These are phyloP conservation scores for Corrigiola litoralis DNA, from an alignment of 179 eudicot species.

Conservation along the genomic window DNA sequence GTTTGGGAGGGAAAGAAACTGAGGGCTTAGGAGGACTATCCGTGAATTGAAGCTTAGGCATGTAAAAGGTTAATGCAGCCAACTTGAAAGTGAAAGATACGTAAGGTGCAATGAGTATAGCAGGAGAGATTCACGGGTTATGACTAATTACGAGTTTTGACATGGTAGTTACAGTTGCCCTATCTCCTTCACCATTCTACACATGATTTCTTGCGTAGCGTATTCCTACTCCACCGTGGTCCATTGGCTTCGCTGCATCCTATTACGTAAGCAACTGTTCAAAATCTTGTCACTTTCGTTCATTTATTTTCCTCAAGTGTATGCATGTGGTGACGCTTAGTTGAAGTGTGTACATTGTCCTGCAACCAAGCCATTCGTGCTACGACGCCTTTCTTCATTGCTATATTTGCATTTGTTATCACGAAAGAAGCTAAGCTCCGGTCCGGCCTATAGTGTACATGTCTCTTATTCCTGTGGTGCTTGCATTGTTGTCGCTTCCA, in stretches of 20 bases:
- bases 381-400: constrained; percentile 84
- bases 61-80: constrained; percentile 20
- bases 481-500: constrained; percentile 76
- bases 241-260: constrained; percentile 42
- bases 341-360: constrained; percentile 63
- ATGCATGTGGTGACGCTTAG: constrained; percentile 66
- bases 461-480: constrained; percentile 62
- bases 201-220: constrained; percentile 69
- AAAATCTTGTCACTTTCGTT: constrained; percentile 55
- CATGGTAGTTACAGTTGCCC: constrained; percentile 77
- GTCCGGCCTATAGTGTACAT: constrained; percentile 50
- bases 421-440: too few relatives aligned
- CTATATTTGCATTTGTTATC: constrained; percentile 64
- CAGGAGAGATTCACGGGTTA: constrained; percentile 19
- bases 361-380: constrained; percentile 90
- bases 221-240: constrained; percentile 52
- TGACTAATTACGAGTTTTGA: background rate
- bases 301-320: constrained; percentile 88
- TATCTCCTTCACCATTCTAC: constrained; percentile 75
- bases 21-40: constrained; percentile 23
- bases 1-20: background rate
- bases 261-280: constrained; percentile 50
- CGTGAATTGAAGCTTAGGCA: constrained; percentile 34
- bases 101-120: background rate
- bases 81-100: constrained; percentile 1